Evolutionary conservation across 257 asterid genomes (phyloP).

Genomic region (Nicotiana otophora): DNA sequence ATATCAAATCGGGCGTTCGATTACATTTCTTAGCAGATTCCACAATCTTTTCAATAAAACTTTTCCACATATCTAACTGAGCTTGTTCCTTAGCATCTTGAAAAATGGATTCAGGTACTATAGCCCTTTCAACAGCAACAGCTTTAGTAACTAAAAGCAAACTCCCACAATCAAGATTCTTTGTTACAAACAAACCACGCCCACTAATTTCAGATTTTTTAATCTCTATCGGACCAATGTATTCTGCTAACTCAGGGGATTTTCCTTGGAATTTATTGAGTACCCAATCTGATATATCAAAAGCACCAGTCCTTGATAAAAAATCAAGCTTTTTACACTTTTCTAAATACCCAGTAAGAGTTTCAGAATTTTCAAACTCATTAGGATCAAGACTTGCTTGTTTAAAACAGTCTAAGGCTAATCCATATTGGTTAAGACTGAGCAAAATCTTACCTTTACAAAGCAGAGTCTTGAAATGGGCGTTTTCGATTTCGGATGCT

Average conservation of each 20-base stretch:
- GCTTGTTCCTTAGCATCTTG: slow-evolving; percentile 43
- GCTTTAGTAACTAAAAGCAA: slow-evolving; percentile 59
- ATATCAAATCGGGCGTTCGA: slow-evolving; percentile 29
- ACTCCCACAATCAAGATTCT: slow-evolving; percentile 53
- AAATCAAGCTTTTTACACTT: slow-evolving; percentile 58
- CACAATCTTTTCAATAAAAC: slow-evolving; percentile 52
- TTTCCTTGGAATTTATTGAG: slow-evolving; percentile 46
- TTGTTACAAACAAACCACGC: slow-evolving; percentile 65
- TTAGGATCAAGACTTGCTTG: slow-evolving; percentile 45
- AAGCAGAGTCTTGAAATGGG: slow-evolving; percentile 74
- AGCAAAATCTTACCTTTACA: slow-evolving; percentile 71
- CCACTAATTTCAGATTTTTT: slow-evolving; percentile 64
- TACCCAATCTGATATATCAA: slow-evolving; percentile 82
- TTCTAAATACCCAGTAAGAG: slow-evolving; percentile 36
- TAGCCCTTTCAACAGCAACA: slow-evolving; percentile 65
- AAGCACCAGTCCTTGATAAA: slow-evolving; percentile 56
- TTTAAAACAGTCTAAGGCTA: slow-evolving; percentile 51
- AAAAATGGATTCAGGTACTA: slow-evolving; percentile 35
- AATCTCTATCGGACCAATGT: slow-evolving; percentile 61
- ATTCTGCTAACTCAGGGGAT: slow-evolving; percentile 62
- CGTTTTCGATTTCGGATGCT: slow-evolving; percentile 47
- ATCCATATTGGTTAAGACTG: slow-evolving; percentile 37
- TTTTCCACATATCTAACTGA: slow-evolving; percentile 74
- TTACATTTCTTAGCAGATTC: slow-evolving; percentile 35
- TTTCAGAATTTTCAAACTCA: slow-evolving; percentile 39